These are phyloP conservation scores for Debaryomyces hansenii DNA, from an alignment of 805 yeast species.

Conservation along the genomic window DNA sequence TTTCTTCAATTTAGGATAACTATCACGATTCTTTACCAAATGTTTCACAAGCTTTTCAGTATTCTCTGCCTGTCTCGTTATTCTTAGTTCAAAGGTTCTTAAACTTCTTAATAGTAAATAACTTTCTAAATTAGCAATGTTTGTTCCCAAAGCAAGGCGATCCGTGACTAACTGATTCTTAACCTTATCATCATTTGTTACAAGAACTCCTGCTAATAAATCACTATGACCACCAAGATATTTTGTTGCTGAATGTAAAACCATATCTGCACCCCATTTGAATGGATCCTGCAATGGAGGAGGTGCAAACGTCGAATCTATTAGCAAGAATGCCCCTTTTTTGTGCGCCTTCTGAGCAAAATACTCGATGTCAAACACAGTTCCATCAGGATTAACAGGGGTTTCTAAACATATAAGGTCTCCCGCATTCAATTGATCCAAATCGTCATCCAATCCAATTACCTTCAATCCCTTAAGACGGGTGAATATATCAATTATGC, in stretches of 20 bases:
- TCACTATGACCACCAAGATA: constrained; percentile 97
- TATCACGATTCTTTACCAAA: constrained; percentile 49
- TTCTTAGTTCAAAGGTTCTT: constrained; percentile 76
- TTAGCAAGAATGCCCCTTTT: constrained; percentile 68
- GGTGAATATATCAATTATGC: constrained; percentile 60
- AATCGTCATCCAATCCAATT: constrained; percentile 39
- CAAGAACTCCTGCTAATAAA: constrained; percentile 75
- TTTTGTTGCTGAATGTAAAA: constrained; percentile 93
- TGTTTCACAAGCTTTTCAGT: constrained; percentile 62
- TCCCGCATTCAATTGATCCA: constrained; percentile 55
- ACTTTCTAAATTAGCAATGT: constrained; percentile 74
- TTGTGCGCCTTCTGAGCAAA: constrained; percentile 73
- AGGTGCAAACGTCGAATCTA: constrained; percentile 93
- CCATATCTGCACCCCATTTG: constrained; percentile 78
- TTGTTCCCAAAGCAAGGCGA: constrained; percentile 74
- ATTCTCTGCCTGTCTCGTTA: constrained; percentile 61
- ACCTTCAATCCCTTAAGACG: constrained; percentile 60
- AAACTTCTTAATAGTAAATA: constrained; percentile 75
- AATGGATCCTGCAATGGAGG: constrained; percentile 86
- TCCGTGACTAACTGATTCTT: constrained; percentile 54
- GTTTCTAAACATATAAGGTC: constrained; percentile 85
- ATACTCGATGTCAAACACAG: constrained; percentile 57
- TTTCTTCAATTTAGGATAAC: constrained; percentile 47
- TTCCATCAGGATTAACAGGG: constrained; percentile 85
- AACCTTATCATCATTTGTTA: constrained; percentile 55